Percentiles rank a stretch among this genome's conserved stretches.
Evolutionary conservation across 1,284 basidiomycete genomes (phyloP).

Genomic region (Filobasidium uniguttulatum): DNA sequence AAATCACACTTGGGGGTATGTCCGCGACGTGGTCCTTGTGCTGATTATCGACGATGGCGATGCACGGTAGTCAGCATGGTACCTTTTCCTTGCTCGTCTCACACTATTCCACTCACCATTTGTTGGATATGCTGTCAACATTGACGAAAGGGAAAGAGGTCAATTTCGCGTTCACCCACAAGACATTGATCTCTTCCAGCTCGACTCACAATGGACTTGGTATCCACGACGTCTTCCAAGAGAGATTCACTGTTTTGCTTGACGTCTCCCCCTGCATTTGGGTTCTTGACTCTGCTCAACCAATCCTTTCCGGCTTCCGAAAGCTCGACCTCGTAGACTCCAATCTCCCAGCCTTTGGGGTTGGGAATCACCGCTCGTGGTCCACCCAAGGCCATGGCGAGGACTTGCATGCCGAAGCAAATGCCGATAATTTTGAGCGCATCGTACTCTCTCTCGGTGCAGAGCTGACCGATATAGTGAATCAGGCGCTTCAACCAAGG

Average conservation of each 20-base stretch:
- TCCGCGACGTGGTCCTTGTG: conserved; percentile 41
- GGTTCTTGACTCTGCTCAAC: conserved; percentile 24
- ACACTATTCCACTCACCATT: conserved; percentile 36
- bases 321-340: conserved; percentile 36
- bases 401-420: conserved; percentile 38
- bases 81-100: too few species aligned
- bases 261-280: neutral
- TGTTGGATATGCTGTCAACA: conserved; percentile 39
- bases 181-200: neutral
- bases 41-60: conserved; percentile 13
- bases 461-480: conserved; percentile 23
- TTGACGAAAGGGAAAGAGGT: neutral
- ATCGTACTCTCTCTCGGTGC: conserved; percentile 17
- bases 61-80: neutral
- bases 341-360: conserved; percentile 41
- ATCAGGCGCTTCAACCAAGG: conserved; percentile 26
- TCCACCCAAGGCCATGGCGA: neutral
- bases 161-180: neutral
- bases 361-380: conserved; percentile 30
- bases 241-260: neutral
- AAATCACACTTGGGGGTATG: conserved; percentile 36
- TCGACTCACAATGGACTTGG: neutral
- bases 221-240: neutral
- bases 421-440: conserved; percentile 35
- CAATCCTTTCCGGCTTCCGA: conserved; percentile 37